Evolutionary conservation across 495 filamentous ascomycete genomes (phyloP), one percentile per base, ranked within the genome.

Genomic region (Entonaema liquescens): DNA sequence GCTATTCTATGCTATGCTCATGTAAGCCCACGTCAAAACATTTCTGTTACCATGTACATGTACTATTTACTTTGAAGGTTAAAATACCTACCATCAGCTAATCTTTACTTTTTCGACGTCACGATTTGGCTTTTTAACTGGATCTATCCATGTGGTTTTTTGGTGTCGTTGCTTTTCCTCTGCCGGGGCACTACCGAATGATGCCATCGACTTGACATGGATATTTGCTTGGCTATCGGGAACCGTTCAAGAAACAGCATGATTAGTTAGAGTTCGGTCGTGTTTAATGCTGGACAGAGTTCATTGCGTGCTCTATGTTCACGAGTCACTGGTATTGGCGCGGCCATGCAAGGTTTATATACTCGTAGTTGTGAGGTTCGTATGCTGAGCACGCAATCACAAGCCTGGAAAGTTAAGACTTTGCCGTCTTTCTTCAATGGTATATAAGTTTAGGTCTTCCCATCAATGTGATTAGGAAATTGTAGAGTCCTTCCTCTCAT

Each of bases 141-240:
- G 58, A 29, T 21, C 57, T 12, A 29, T 59, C 38, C 42, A 25
- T 59, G 7, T 26, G 38, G 38, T 26, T 7, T 26, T 7, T 12
- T 47, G 21, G 15, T 31, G 12, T 15, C 25, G 11, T 29, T 23
- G 38, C 23, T 29, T 59, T 44, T 2, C 36, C 29, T 35, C 19
- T 50, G 35, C 47, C 47, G 21, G 21, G 44, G n/a, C 21, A 26
- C 23, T 23, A 44, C 17, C 9, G 19, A 38, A 53, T 59, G 62
- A 65, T 59, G 42, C 54, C 42, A 59, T 66, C 42, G 54, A 21
- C 29, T 36, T 35, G 42, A 33, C 33, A 44, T 21, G 54, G 28
- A 36, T 47, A 54, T 23, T 35, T 26, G n/a, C 26, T 19, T 57
- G 26, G 25, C 29, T n/a, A 58, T 52, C 15, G 49, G 21, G n/a